These are phyloP conservation scores for Cordia subcordata DNA, from an alignment of 257 asterid species.

Conservation along the genomic window DNA sequence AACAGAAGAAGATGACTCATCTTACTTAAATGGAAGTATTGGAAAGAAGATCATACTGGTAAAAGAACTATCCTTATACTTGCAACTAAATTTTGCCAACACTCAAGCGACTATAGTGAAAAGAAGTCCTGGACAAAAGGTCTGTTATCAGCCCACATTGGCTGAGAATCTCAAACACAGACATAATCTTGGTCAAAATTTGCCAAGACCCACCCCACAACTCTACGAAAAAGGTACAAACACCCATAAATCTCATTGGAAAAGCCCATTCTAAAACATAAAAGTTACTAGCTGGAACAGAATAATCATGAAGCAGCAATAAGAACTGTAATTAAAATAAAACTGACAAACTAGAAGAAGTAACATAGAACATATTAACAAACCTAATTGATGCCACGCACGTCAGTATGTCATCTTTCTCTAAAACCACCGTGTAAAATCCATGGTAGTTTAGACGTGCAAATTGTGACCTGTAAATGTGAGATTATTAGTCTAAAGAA, in stretches of 20 bases:
- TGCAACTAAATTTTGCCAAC: too few species aligned
- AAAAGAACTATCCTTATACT: too few species aligned
- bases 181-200: too few species aligned
- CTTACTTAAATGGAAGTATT: too few species aligned
- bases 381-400: slow-evolving; percentile 96
- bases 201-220: too few species aligned
- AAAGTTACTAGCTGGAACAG: neutral
- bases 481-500: slow-evolving; percentile 6
- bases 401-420: slow-evolving; percentile 71
- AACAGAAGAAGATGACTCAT: too few species aligned
- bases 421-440: slow-evolving; percentile 76
- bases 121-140: too few species aligned
- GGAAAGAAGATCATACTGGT: too few species aligned
- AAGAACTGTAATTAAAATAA: neutral
- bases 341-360: neutral
- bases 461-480: slow-evolving; percentile 69
- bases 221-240: too few species aligned
- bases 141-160: too few species aligned
- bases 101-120: too few species aligned
- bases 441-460: slow-evolving; percentile 84
- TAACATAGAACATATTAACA: neutral
- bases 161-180: too few species aligned
- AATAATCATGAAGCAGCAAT: neutral
- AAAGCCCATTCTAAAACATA: neutral
- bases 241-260: neutral